Evolutionary conservation across 257 asterid genomes (phyloP), one percentile per base, ranked within the genome.

Genomic region (Cynanchum wilfordii): DNA sequence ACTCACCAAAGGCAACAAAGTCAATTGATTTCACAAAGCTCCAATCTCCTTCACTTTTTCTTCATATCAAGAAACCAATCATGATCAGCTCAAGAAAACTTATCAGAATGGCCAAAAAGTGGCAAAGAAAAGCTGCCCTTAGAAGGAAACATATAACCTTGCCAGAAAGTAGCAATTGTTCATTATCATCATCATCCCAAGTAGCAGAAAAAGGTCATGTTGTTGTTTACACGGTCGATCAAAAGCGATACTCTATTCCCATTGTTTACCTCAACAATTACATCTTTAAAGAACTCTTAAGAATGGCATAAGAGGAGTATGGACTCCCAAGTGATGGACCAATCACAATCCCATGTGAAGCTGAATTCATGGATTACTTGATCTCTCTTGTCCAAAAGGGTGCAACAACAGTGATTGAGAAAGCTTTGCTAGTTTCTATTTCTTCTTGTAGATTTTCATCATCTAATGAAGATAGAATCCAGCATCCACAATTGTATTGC

Each of bases 121-220:
- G 77, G 73, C 80, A 71, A 44, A 76, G 16, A 19, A 19, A 65
- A 10, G 82, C 82, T 30, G 75, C 73, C 55, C 45, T 67, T 40
- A 10, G 69, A 66, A 78, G 82, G 22, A 81, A 84, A 72, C 67
- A 40, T 7, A 45, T 78, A 7, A 24, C 75, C n/a, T 57, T 47
- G 2, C 78, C 73, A 11, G 51, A 10, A 17, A 70, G 7, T n/a
- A 38, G 44, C 38, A 2, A 25, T 10, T 50, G 40, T 25, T 27
- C 42, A 5, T 4, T 44, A 12, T 30, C 42, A 5, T 12, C 66
- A 12, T 30, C 55, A 12, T 27, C 59, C 10, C 33, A 58, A 16
- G 55, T 73, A 60, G 81, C 29, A 10, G 68, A 47, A 30, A 72
- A 66, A 56, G 79, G 83, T 25, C 80, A 70, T 57, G 67, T 79